Conservation (phyloP, 371 early-diverging fungal genomes). For the Saksenaea vasiformis region DNA sequence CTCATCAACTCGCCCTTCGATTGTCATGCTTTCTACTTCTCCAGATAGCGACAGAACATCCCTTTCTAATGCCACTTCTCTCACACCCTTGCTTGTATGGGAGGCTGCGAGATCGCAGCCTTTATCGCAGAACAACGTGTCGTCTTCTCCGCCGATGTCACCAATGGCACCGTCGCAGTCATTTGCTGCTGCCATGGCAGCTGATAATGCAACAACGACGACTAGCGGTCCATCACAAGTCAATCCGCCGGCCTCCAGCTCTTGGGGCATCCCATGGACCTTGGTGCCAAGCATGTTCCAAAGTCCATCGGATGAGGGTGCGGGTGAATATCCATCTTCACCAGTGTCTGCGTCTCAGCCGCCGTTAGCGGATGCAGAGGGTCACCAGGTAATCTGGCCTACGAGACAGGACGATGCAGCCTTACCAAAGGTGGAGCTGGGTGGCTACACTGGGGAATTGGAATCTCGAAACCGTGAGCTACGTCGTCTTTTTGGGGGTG, state of each 20-base stretch:
- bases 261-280: conserved; percentile 57
- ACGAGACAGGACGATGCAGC: conserved; percentile 27
- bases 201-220: conserved; percentile 4
- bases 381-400: conserved; percentile 48
- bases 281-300: conserved; percentile 44
- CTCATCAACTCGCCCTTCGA: conserved; percentile 12
- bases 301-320: conserved; percentile 4
- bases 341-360: conserved; percentile 17
- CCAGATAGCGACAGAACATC: conserved; percentile 28
- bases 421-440: conserved; percentile 31
- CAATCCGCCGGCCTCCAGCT: conserved; percentile 3
- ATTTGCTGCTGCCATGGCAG: conserved; percentile 18
- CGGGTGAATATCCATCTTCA: conserved; percentile 10
- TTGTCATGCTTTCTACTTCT: conserved; percentile 41
- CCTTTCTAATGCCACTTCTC: conserved; percentile 37
- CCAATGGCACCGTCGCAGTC: conserved; percentile 26
- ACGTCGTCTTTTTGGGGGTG: conserved; percentile 41
- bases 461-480: conserved; percentile 28
- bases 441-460: conserved; percentile 31
- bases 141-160: not conserved
- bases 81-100: conserved; percentile 42
- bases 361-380: conserved; percentile 26
- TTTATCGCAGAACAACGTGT: not conserved
- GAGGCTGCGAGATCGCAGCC: conserved; percentile 33
- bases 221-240: not conserved